phyloP scores from a whole-genome alignment of 495 filamentous ascomycete species.

The Echria macrotheca region DNA sequence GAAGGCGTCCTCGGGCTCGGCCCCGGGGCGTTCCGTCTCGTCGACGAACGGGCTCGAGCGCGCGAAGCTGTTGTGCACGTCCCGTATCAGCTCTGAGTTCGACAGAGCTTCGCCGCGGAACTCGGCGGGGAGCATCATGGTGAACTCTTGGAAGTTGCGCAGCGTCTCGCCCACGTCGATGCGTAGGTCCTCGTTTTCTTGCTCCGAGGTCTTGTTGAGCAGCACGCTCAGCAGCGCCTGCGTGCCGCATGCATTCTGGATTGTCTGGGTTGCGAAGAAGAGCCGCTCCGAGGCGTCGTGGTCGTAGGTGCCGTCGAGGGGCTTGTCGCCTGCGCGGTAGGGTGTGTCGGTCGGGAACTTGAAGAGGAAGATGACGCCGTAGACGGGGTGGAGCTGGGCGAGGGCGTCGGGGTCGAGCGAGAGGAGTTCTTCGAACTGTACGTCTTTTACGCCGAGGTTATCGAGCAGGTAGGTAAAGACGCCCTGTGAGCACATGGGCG shows the following conservation, averaged over 20 bases:
- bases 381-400: conserved; percentile 72
- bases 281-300: conserved; percentile 62
- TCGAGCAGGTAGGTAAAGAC: conserved; percentile 95
- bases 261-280: conserved; percentile 96
- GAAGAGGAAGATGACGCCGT: conserved; percentile 99
- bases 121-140: conserved; percentile 78
- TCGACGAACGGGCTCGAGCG: conserved; percentile 84
- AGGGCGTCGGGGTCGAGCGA: conserved; percentile 79
- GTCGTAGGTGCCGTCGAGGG: conserved; percentile 79
- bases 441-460: conserved; percentile 82
- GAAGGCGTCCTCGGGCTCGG: conserved; percentile 73
- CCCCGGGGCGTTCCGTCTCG: conserved; percentile 64
- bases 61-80: conserved; percentile 91
- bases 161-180: conserved; percentile 58
- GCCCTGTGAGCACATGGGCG: conserved; percentile 60
- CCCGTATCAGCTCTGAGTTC: conserved; percentile 76
- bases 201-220: conserved; percentile 65
- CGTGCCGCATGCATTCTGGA: conserved; percentile 98
- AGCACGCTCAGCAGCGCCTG: conserved; percentile 91
- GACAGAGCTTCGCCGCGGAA: conserved; percentile 55
- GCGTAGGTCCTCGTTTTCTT: conserved; percentile 10
- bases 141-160: conserved; percentile 84
- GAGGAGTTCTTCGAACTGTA: conserved; percentile 96
- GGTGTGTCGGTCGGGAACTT: conserved; percentile 82
- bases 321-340: conserved; percentile 50